These are phyloP conservation scores for Arabidopsis hybrid DNA, from an alignment of 441 rosid genomes.

Conservation along the genomic window DNA sequence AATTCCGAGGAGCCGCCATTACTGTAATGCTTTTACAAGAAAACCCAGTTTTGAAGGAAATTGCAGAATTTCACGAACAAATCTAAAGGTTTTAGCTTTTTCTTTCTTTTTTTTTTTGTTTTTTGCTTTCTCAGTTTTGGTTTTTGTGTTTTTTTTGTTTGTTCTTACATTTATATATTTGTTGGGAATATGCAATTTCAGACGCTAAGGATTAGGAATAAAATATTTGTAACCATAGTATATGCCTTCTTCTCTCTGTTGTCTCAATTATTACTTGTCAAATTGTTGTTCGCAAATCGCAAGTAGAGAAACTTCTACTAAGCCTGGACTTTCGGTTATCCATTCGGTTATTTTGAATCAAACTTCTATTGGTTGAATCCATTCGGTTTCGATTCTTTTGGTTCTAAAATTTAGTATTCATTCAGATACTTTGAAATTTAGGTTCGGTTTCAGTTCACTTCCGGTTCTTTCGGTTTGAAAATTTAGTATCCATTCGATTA, in stretches of 20 bases:
- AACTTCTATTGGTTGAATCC: no score
- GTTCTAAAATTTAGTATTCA: no score
- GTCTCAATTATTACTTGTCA: no score
- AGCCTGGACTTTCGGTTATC: no score
- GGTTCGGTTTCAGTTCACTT: no score
- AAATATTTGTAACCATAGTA: neutral
- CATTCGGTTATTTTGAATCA: no score
- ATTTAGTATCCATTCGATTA: no score
- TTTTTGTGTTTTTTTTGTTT: neutral
- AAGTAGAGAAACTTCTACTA: no score
- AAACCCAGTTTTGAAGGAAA: constrained; percentile 11
- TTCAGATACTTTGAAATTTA: no score
- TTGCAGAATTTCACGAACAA: constrained; percentile 13
- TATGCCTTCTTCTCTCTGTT: neutral
- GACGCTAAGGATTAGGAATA: constrained; percentile 2
- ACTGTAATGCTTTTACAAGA: neutral
- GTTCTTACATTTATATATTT: neutral
- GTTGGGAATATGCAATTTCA: constrained; percentile 3
- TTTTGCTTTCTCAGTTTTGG: neutral
- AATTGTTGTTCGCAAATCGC: no score
- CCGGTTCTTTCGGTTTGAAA: no score
- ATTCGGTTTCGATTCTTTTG: no score
- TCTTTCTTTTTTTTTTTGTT: neutral
- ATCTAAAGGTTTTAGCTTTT: neutral
- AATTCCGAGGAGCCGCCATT: constrained; percentile 72